phyloP scores from a whole-genome alignment of 495 filamentous ascomycete genomes.

The Sporormia fimetaria region DNA sequence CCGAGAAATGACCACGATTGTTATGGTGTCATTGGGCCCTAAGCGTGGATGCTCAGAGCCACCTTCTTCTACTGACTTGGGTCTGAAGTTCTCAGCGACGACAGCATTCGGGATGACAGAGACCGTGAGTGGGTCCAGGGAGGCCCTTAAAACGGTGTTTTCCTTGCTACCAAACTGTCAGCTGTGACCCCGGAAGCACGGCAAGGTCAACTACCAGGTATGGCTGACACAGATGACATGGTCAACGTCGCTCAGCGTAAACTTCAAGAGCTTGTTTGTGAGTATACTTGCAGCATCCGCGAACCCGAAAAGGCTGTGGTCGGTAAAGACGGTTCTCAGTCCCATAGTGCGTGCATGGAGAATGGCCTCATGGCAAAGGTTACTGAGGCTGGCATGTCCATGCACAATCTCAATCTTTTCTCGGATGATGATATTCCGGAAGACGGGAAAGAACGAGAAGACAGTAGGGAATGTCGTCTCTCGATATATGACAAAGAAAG shows the following conservation, averaged over 20 bases:
- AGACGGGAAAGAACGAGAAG: constrained; percentile 95
- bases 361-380: constrained; percentile 87
- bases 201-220: constrained; percentile 58
- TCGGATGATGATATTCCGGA: constrained; percentile 87
- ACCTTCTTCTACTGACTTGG: constrained; percentile 33
- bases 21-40: constrained; percentile 75
- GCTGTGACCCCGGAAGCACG: not conserved
- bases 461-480: constrained; percentile 93
- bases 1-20: constrained; percentile 91
- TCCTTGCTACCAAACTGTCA: constrained; percentile 58
- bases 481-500: constrained; percentile 89
- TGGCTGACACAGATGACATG: constrained; percentile 97
- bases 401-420: constrained; percentile 96
- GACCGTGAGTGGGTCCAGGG: constrained; percentile 90
- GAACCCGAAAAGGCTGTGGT: constrained; percentile 97
- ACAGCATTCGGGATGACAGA: constrained; percentile 97
- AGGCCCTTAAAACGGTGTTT: constrained; percentile 91
- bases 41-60: constrained; percentile 37
- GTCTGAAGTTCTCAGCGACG: constrained; percentile 89
- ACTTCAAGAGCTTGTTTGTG: constrained; percentile 93
- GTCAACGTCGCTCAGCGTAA: constrained; percentile 89
- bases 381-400: constrained; percentile 85
- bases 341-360: constrained; percentile 95
- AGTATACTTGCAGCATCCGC: constrained; percentile 92
- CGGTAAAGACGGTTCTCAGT: constrained; percentile 86